Conservation (phyloP, 2,329 filamentous ascomycete species). For the Pseudogymnoascus sp. region DNA sequence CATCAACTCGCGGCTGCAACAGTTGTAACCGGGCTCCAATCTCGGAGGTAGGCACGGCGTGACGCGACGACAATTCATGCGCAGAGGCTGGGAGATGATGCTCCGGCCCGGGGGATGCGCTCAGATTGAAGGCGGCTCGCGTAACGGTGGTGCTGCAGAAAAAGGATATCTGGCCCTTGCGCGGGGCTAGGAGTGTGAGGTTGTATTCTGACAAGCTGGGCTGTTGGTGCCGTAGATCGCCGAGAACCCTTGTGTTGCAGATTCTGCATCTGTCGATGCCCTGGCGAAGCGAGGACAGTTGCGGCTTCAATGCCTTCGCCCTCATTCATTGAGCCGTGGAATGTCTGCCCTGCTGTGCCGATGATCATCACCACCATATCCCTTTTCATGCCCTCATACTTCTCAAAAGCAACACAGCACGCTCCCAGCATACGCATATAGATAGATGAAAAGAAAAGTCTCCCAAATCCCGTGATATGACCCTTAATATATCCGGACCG, state of each 20-base stretch:
- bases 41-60: background rate
- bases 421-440: background rate
- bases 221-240: background rate
- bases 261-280: background rate
- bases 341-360: background rate
- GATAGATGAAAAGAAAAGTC: background rate
- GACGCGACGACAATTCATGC: background rate
- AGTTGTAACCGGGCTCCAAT: background rate
- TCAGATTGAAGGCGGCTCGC: background rate
- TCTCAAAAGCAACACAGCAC: background rate
- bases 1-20: background rate
- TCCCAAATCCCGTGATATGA: background rate
- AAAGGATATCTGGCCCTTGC: background rate
- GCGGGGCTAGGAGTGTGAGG: background rate
- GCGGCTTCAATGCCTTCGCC: background rate
- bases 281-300: background rate
- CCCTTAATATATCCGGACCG: background rate
- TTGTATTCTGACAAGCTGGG: background rate
- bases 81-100: background rate
- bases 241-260: background rate
- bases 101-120: background rate
- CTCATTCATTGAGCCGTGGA: background rate
- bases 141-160: background rate
- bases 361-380: background rate
- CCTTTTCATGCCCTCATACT: background rate